phyloP scores from a whole-genome alignment of 331 rosid genomes.

The Pyrus hybrid region DNA sequence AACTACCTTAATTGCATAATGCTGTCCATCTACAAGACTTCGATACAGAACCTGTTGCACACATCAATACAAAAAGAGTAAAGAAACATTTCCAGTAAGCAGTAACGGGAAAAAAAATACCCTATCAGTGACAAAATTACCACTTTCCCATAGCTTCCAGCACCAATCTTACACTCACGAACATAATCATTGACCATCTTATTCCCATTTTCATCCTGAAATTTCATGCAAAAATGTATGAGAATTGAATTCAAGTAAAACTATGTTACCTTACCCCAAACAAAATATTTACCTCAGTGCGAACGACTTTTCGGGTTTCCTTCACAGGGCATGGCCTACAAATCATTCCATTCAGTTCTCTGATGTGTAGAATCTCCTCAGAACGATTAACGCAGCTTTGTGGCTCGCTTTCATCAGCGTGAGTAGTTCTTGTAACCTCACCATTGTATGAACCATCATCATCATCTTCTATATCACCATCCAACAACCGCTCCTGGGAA shows the following conservation, averaged over 20 bases:
- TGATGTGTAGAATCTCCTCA: conserved; percentile 60
- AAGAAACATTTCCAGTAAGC: conserved; percentile 3
- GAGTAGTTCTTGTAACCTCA: conserved; percentile 40
- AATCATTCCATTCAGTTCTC: conserved; percentile 59
- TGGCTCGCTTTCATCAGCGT: conserved; percentile 58
- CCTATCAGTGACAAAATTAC: conserved; percentile 24
- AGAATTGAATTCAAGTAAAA: too few species aligned
- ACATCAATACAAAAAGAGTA: conserved; percentile 15
- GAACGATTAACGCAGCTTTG: conserved; percentile 45
- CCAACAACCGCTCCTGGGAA: conserved; percentile 50
- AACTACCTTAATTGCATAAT: conserved; percentile 80
- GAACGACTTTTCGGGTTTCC: conserved; percentile 59
- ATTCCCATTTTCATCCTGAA: conserved; percentile 79
- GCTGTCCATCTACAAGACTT: conserved; percentile 54
- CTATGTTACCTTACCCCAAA: neutral
- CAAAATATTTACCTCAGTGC: conserved; percentile 53
- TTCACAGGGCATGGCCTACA: conserved; percentile 83
- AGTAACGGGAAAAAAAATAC: conserved; percentile 1
- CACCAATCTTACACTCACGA: conserved; percentile 82
- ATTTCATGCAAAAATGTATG: neutral
- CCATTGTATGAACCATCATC: conserved; percentile 48
- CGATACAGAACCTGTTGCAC: conserved; percentile 60
- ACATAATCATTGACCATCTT: conserved; percentile 83
- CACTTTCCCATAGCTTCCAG: conserved; percentile 99
- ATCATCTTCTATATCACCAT: conserved; percentile 53